phyloP scores from a whole-genome alignment of 805 yeast genomes.

The Saitoella complicata region DNA sequence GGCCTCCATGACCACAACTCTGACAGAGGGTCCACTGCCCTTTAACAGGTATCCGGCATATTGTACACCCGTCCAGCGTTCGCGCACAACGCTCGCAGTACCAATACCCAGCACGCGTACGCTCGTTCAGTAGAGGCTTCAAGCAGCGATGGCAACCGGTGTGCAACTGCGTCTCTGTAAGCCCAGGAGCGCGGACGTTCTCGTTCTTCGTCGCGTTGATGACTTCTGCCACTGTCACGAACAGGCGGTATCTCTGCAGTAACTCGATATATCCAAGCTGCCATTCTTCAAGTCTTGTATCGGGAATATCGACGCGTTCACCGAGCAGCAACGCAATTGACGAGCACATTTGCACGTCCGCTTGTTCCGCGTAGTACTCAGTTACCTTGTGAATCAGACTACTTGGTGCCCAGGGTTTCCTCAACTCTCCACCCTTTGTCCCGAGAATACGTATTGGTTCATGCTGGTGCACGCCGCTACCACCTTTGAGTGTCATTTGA shows the following conservation, averaged over 20 bases:
- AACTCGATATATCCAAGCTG: slow-evolving; percentile 37
- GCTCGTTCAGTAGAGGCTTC: slow-evolving; percentile 20
- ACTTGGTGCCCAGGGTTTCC: slow-evolving; percentile 41
- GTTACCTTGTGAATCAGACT: slow-evolving; percentile 34
- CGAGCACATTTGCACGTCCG: slow-evolving; percentile 47
- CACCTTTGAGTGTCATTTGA: no score
- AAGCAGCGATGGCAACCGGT: slow-evolving; percentile 28
- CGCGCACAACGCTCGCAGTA: slow-evolving; percentile 59
- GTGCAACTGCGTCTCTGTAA: slow-evolving; percentile 25
- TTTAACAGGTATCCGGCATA: slow-evolving; percentile 61
- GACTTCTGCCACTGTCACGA: slow-evolving; percentile 42
- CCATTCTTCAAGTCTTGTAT: slow-evolving; percentile 34
- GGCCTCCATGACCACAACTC: slow-evolving; percentile 79
- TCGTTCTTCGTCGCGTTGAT: slow-evolving; percentile 27
- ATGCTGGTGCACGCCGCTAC: no score
- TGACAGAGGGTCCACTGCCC: slow-evolving; percentile 47
- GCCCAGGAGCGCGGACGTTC: slow-evolving; percentile 17
- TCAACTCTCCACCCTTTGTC: no score
- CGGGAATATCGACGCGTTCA: slow-evolving; percentile 21
- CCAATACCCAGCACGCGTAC: slow-evolving; percentile 52
- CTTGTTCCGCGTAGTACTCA: slow-evolving; percentile 41
- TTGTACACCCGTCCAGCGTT: slow-evolving; percentile 50
- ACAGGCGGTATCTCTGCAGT: slow-evolving; percentile 33
- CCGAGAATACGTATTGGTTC: no score
- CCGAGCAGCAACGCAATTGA: slow-evolving; percentile 41